Percentiles rank a stretch among this genome's conserved stretches.
These are phyloP conservation scores for Macadamia tetraphylla DNA, from an alignment of 164 flowering plant genomes.

Conservation along the genomic window DNA sequence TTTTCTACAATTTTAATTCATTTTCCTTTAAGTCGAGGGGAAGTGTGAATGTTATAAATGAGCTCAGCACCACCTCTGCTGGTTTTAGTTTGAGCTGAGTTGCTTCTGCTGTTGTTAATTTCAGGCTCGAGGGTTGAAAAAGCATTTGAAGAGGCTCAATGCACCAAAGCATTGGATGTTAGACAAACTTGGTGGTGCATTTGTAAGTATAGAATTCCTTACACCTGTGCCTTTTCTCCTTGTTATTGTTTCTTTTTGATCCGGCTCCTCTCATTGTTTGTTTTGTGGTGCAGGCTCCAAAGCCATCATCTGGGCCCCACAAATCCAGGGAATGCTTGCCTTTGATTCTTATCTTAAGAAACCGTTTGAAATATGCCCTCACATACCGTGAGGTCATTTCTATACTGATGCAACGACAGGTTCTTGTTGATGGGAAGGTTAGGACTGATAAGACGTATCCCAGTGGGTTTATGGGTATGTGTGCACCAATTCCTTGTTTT, in stretches of 20 bases:
- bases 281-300: slow-evolving; percentile 41
- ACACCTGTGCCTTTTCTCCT: neutral
- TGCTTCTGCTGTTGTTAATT: neutral
- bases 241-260: no score
- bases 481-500: neutral
- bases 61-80: no score
- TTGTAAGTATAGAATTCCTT: slow-evolving; percentile 29
- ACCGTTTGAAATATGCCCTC: slow-evolving; percentile 55
- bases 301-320: slow-evolving; percentile 71
- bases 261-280: no score
- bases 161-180: slow-evolving; percentile 73
- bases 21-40: no score
- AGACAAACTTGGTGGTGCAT: slow-evolving; percentile 67
- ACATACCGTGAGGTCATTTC: slow-evolving; percentile 53
- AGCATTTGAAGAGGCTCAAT: slow-evolving; percentile 74
- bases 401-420: slow-evolving; percentile 56
- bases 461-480: slow-evolving; percentile 62
- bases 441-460: slow-evolving; percentile 65
- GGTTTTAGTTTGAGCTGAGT: no score
- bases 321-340: slow-evolving; percentile 63
- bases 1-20: no score
- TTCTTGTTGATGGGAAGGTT: slow-evolving; percentile 55
- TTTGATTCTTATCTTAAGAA: slow-evolving; percentile 43
- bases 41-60: no score
- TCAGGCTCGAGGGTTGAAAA: slow-evolving; percentile 66